Evolutionary conservation across 305 asterid species (phyloP).

Genomic region (Fraxinus floribunda): DNA sequence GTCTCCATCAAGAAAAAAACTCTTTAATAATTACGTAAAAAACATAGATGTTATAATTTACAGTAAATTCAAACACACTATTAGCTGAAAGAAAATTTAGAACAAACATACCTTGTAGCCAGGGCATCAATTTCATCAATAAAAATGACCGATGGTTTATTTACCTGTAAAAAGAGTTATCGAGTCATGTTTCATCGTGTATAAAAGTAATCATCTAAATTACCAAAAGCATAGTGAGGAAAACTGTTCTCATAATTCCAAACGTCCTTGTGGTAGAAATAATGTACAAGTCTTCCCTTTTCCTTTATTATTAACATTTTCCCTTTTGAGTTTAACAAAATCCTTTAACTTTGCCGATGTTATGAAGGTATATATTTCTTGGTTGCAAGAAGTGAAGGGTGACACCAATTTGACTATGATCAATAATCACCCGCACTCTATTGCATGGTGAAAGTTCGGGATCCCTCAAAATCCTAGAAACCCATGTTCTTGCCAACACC

Average conservation of each 20-base stretch:
- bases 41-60: neutral
- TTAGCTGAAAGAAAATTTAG: constrained; percentile 10
- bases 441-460: neutral
- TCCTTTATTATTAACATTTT: neutral
- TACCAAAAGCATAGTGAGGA: neutral
- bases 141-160: constrained; percentile 92
- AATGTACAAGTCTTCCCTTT: neutral
- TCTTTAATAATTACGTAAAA: neutral
- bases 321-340: neutral
- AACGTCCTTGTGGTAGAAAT: neutral
- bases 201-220: neutral
- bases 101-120: constrained; percentile 79
- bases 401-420: neutral
- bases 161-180: constrained; percentile 60
- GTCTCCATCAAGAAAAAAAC: neutral
- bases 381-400: neutral
- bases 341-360: neutral
- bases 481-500: neutral
- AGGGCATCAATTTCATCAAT: constrained; percentile 98
- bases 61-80: neutral
- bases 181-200: constrained; percentile 3
- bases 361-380: neutral
- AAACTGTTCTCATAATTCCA: neutral
- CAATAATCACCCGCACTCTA: neutral
- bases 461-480: neutral